These are phyloP conservation scores for Senna siamea DNA, from an alignment of 306 rosid genomes.

Conservation along the genomic window DNA sequence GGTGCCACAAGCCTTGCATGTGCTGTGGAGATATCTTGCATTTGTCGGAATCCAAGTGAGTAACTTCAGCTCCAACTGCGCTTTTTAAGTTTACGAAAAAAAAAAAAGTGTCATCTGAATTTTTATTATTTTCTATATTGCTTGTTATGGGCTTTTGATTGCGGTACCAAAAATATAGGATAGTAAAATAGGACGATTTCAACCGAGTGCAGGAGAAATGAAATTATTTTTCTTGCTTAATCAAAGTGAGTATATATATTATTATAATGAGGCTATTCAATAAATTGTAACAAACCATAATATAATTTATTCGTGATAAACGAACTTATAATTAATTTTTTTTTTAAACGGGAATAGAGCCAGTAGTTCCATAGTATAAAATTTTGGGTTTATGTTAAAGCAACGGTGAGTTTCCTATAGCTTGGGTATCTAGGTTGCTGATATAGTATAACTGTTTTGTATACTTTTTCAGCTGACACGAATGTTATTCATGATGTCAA, in stretches of 20 bases:
- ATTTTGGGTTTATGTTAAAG: slow-evolving; percentile 1
- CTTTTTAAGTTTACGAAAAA: not conserved
- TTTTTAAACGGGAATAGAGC: not conserved
- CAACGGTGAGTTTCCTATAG: slow-evolving; percentile 25
- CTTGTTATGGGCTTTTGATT: slow-evolving; percentile 7
- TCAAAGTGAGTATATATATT: not conserved
- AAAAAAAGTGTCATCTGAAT: no score
- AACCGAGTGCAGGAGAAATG: slow-evolving; percentile 14
- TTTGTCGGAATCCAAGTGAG: slow-evolving; percentile 97
- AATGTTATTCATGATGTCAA: not conserved
- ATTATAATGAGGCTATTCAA: slow-evolving; percentile 3
- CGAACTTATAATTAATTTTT: not conserved
- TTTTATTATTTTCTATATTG: slow-evolving; percentile 6
- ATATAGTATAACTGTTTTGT: not conserved
- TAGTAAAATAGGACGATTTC: slow-evolving; percentile 11
- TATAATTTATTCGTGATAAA: not conserved
- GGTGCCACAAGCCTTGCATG: slow-evolving; percentile 95
- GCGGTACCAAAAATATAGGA: not conserved
- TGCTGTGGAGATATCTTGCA: slow-evolving; percentile 94
- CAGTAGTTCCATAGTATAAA: slow-evolving; percentile 24
- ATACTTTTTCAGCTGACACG: not conserved
- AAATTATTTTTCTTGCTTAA: not conserved
- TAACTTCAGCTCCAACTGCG: slow-evolving; percentile 25
- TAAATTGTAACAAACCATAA: not conserved
- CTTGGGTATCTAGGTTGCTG: slow-evolving; percentile 2